Evolutionary conservation across 2,329 filamentous ascomycete species (phyloP).

Genomic region (Xylaria sp.): DNA sequence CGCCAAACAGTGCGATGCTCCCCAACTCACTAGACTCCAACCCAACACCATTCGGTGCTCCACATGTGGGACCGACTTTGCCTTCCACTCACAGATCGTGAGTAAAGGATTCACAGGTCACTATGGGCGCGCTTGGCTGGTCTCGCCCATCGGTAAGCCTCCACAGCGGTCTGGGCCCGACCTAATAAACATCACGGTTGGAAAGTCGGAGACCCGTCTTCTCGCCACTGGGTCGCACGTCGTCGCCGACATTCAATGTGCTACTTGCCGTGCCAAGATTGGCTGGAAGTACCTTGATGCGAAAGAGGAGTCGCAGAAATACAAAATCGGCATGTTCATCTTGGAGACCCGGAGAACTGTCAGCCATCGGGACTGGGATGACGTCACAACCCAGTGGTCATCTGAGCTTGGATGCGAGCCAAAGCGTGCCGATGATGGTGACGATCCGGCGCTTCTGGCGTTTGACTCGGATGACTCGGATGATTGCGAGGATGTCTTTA

Average conservation of each 20-base stretch:
- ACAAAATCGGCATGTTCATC: constrained; percentile 73
- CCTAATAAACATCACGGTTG: constrained; percentile 62
- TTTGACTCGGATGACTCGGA: constrained; percentile 71
- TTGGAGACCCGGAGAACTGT: constrained; percentile 65
- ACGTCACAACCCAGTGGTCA: constrained; percentile 40
- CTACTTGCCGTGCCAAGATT: constrained; percentile 59
- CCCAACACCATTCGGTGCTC: constrained; percentile 65
- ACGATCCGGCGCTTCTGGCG: constrained; percentile 46
- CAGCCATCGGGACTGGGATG: constrained; percentile 60
- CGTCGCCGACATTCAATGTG: constrained; percentile 67
- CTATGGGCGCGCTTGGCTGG: constrained; percentile 59
- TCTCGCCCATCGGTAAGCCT: background rate
- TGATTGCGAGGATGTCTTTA: constrained; percentile 70
- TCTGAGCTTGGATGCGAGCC: constrained; percentile 31
- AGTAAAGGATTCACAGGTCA: constrained; percentile 71
- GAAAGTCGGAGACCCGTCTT: constrained; percentile 59
- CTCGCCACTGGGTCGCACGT: constrained; percentile 68
- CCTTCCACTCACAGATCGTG: constrained; percentile 64
- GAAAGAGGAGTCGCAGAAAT: constrained; percentile 62
- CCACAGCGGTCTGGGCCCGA: constrained; percentile 22
- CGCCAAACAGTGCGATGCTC: constrained; percentile 21
- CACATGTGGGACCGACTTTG: constrained; percentile 65
- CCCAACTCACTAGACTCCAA: constrained; percentile 48
- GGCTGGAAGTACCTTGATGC: constrained; percentile 75
- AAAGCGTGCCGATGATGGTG: constrained; percentile 19